phyloP scores from a whole-genome alignment of 352 stramenopile species.

The Globisporangium okanoganense region DNA sequence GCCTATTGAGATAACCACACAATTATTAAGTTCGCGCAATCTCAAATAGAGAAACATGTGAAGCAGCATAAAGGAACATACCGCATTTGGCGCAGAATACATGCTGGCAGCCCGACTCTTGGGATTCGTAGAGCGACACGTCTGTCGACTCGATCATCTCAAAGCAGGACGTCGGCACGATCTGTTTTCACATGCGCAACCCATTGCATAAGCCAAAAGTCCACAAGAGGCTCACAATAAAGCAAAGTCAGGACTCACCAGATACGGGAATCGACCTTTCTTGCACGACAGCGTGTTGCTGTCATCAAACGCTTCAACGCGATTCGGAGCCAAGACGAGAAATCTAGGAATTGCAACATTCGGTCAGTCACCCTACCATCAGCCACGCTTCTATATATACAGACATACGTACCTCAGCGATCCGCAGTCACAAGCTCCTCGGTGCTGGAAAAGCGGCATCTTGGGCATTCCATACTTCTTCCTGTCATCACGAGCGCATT shows the following conservation, averaged over 20 bases:
- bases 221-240: neutral
- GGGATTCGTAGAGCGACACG: slow-evolving; percentile 72
- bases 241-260: slow-evolving; percentile 28
- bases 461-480: slow-evolving; percentile 76
- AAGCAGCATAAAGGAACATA: slow-evolving; percentile 17
- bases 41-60: neutral
- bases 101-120: slow-evolving; percentile 62
- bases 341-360: slow-evolving; percentile 36
- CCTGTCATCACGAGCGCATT: slow-evolving; percentile 20
- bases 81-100: slow-evolving; percentile 79
- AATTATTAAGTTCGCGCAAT: neutral
- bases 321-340: slow-evolving; percentile 65
- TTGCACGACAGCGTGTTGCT: slow-evolving; percentile 83
- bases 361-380: slow-evolving; percentile 1
- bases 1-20: slow-evolving; percentile 20
- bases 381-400: neutral
- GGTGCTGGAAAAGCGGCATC: slow-evolving; percentile 70
- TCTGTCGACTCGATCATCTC: slow-evolving; percentile 67
- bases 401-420: slow-evolving; percentile 29
- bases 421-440: slow-evolving; percentile 66
- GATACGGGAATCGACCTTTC: slow-evolving; percentile 72
- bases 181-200: slow-evolving; percentile 20
- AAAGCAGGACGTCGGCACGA: slow-evolving; percentile 72
- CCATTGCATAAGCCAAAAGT: neutral
- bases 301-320: slow-evolving; percentile 78